Conservation (phyloP, 2,329 filamentous ascomycete species). For the Aspergillus awamori region DNA sequence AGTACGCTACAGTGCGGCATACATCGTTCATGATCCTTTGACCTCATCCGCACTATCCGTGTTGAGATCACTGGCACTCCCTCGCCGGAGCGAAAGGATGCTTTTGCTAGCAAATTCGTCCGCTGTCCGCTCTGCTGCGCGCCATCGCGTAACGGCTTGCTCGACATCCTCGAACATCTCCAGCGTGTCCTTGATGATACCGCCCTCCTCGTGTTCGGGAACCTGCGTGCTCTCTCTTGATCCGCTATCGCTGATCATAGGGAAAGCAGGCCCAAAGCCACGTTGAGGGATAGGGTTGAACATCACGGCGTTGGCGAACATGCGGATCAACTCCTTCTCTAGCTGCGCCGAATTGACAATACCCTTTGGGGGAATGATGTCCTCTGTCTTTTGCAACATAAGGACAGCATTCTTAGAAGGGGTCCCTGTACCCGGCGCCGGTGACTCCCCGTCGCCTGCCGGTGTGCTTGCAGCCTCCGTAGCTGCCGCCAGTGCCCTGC, state of each 20-base stretch:
- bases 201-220: constrained; percentile 76
- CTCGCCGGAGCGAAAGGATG: constrained; percentile 39
- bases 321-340: constrained; percentile 89
- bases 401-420: constrained; percentile 47
- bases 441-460: constrained; percentile 61
- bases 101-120: constrained; percentile 44
- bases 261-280: constrained; percentile 67
- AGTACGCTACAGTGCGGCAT: background rate
- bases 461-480: constrained; percentile 67
- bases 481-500: constrained; percentile 47
- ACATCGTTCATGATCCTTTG: constrained; percentile 28
- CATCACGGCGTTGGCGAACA: constrained; percentile 99
- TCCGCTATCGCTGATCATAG: constrained; percentile 48
- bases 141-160: constrained; percentile 73
- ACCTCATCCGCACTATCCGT: constrained; percentile 40
- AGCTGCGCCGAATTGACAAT: constrained; percentile 93
- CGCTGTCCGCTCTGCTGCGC: constrained; percentile 65
- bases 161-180: constrained; percentile 91
- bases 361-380: constrained; percentile 80
- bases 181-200: constrained; percentile 81
- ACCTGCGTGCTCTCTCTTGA: constrained; percentile 50
- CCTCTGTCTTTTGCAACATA: constrained; percentile 62
- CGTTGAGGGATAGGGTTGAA: constrained; percentile 85
- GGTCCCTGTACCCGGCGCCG: constrained; percentile 35
- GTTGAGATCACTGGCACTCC: constrained; percentile 42